Evolutionary conservation across 2,329 filamentous ascomycete species (phyloP), one percentile per base, ranked within the genome.

Genomic region (Xylariaceae sp.): DNA sequence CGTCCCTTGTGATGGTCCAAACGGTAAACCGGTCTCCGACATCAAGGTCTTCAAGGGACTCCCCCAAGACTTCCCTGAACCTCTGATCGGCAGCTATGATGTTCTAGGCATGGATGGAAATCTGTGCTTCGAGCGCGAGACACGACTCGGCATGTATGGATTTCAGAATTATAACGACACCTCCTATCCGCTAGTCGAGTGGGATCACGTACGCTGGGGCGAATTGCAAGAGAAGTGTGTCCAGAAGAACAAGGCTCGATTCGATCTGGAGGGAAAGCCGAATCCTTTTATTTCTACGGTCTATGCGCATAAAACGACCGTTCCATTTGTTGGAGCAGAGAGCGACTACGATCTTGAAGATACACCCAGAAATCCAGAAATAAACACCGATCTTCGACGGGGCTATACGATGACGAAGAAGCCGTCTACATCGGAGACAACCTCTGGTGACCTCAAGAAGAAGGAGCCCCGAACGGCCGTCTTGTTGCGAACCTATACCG

Each of bases 401-500:
- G 53, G 50, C 9, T 59, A 35, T 49, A 3, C 23, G 1, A 15
- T 18, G 23, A 17, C 17, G n/a, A 56, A 51, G 11, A 55, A 59
- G 39, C 51, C 47, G 10, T 53, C 55, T 51, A 11, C 47, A 10
- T 44, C 60, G 17, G 51, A 64, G 17, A 30, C 57, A 50, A 34
- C 34, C 37, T n/a, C 53, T 58, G 51, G 55, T 54, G 42, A 51
- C 51, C 47, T 56, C 23, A 66, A 63, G 15, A 62, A 55, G 23
- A 68, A 70, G 2, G 80, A 83, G 67, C 70, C 75, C 2, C 82
- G 90, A 42, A 92, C 89, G 0, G 90, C 88, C 1, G 74, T 96
- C 8, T 74, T 96, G 4, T 80, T 96, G 44, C 85, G 91, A 44
- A 87, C 89, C 0, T 93, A 88, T 78, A 85, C 83, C 37, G 87